phyloP scores from a whole-genome alignment of 139 green algal genomes.

The Spirogloea muscicola region DNA sequence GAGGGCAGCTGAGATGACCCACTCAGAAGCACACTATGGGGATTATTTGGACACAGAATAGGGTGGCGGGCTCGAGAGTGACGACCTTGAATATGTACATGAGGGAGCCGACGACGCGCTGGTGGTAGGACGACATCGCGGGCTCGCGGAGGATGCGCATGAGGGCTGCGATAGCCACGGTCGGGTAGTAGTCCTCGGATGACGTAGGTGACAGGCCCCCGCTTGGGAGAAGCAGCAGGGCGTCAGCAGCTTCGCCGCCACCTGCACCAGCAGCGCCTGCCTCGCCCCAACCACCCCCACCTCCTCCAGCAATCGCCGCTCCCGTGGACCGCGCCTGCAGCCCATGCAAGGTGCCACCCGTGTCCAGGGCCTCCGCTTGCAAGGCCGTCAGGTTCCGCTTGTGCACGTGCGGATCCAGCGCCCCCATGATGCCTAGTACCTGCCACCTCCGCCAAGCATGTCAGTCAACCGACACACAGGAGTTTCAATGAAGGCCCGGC shows the following conservation, averaged over 20 bases:
- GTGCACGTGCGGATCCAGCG: conserved; percentile 90
- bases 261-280: background rate
- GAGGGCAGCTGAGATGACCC: too few species aligned
- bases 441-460: too few species aligned
- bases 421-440: conserved; percentile 85
- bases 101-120: conserved; percentile 68
- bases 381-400: conserved; percentile 69
- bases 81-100: conserved; percentile 89
- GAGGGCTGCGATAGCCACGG: conserved; percentile 92
- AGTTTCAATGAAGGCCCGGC: too few species aligned
- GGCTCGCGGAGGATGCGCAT: conserved; percentile 81
- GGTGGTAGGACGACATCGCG: conserved; percentile 70
- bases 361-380: conserved; percentile 57
- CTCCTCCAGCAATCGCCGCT: too few species aligned
- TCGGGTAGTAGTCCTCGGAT: conserved; percentile 95
- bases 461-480: too few species aligned
- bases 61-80: too few species aligned
- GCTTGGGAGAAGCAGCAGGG: conserved; percentile 36
- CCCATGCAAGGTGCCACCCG: background rate
- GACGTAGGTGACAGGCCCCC: conserved; percentile 43
- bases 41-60: too few species aligned
- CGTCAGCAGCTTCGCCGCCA: too few species aligned
- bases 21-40: too few species aligned
- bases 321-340: too few species aligned
- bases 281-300: conserved; percentile 9